These are phyloP conservation scores for Xylariomycetidae sp. DNA, from an alignment of 2,329 filamentous ascomycete species.

Conservation along the genomic window DNA sequence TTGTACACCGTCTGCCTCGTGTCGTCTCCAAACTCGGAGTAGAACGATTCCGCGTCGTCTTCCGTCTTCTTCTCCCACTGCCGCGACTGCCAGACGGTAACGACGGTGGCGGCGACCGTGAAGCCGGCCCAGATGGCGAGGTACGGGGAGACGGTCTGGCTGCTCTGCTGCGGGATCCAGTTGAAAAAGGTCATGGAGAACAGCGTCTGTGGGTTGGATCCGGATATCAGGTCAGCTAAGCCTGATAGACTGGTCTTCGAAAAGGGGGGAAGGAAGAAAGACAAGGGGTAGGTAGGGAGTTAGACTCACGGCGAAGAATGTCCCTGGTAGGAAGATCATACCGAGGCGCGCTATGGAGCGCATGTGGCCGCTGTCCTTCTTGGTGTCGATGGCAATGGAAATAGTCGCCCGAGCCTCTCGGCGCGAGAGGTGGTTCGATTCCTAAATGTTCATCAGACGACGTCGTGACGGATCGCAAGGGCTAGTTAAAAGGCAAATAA, in stretches of 20 bases:
- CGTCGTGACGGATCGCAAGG: too few relatives aligned
- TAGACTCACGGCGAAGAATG: slow-evolving; percentile 19
- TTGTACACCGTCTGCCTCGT: too few relatives aligned
- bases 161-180: slow-evolving; percentile 13
- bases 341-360: slow-evolving; percentile 11
- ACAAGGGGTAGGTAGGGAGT: too few relatives aligned
- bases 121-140: slow-evolving; percentile 11
- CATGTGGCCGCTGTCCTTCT: slow-evolving; percentile 16
- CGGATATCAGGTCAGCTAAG: too few relatives aligned
- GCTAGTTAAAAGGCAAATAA: too few relatives aligned
- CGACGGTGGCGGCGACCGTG: slow-evolving; percentile 8
- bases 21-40: too few relatives aligned
- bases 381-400: slow-evolving; percentile 12
- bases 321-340: slow-evolving; percentile 19
- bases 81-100: slow-evolving; percentile 4
- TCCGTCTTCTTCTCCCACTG: slow-evolving; percentile 4
- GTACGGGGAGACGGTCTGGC: slow-evolving; percentile 14
- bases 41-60: too few relatives aligned
- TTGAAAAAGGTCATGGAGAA: slow-evolving; percentile 19
- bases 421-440: slow-evolving; percentile 16
- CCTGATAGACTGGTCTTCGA: too few relatives aligned
- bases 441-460: too few relatives aligned
- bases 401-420: slow-evolving; percentile 9
- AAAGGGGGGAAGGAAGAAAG: too few relatives aligned
- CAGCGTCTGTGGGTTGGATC: slow-evolving; percentile 11